Evolutionary conservation across 345 rosid genomes (phyloP), one percentile per base, ranked within the genome.

Genomic region (Streptanthus diversifolius): DNA sequence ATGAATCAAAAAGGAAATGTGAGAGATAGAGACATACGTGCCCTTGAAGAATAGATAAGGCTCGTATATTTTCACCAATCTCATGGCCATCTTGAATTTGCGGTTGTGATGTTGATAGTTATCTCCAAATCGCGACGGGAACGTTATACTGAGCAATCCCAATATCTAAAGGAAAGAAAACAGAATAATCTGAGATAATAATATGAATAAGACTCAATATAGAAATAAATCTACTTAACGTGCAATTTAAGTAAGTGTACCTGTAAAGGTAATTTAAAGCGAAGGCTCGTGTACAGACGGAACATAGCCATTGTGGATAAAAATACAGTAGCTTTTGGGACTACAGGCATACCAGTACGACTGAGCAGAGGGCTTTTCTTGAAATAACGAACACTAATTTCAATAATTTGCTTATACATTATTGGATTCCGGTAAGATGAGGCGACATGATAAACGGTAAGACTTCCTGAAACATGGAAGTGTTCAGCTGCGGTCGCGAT

Each of bases 11-110:
- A 32, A 44, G 5, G 32, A 49, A 33, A 37, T 24, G 22, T 29
- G 54, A 24, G 41, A 32, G 41, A 9, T 13, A 35, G 4, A 85
- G 32, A 85, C 96, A 13, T 88, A 89, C 96, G 86, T 73, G 75
- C 84, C 93, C 24, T 63, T 25, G 86, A 85, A 90, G 90, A 90
- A 85, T 71, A 84, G 74, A 78, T 88, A 92, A 7, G 96, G 92
- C 59, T 84, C 67, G 77, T 90, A 90, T n/a, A 92, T 77, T 25
- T 88, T 87, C 3, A 81, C 87, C 58, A 90, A 45, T 54, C 86
- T 77, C 86, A 90, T 80, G 18, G 82, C 87, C 17, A 47, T 78
- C 13, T 76, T 85, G 74, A 71, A 32, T 61, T 6, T 71, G 10
- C 62, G 53, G 24, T 51, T 61, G 11, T 6, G 21, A 15, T 18